These are phyloP conservation scores for Wickerhamiella azymoides DNA, from an alignment of 805 yeast genomes.

Conservation along the genomic window DNA sequence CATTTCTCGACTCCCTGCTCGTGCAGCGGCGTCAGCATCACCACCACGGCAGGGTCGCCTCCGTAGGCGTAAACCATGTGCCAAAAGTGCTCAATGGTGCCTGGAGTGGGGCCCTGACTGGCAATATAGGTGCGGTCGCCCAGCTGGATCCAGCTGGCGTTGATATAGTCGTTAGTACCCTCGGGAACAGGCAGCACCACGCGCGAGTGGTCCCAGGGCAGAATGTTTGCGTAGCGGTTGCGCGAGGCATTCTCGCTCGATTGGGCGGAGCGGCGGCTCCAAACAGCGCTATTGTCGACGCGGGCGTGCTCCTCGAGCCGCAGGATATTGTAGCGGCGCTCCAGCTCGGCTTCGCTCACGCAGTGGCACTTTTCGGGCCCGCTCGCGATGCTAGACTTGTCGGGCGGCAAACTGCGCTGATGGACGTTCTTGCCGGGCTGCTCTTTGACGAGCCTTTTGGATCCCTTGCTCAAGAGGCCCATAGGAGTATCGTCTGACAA, in stretches of 20 bases:
- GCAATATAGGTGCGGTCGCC: constrained; percentile 43
- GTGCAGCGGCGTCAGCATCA: constrained; percentile 62
- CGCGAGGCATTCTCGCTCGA: constrained; percentile 21
- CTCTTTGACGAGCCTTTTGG: neutral
- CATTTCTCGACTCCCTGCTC: constrained; percentile 78
- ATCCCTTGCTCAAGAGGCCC: constrained; percentile 5
- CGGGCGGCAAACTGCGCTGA: constrained; percentile 15
- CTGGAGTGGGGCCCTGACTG: constrained; percentile 72
- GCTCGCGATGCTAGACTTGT: constrained; percentile 12
- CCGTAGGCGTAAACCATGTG: constrained; percentile 62
- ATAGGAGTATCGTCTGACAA: neutral
- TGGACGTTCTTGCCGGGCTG: constrained; percentile 1
- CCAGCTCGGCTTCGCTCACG: constrained; percentile 19
- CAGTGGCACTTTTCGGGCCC: constrained; percentile 19
- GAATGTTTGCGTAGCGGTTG: constrained; percentile 48
- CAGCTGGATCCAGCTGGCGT: constrained; percentile 62
- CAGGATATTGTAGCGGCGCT: constrained; percentile 18
- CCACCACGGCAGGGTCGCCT: constrained; percentile 44
- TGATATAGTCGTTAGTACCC: constrained; percentile 48
- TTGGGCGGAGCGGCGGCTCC: constrained; percentile 17
- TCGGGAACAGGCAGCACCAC: constrained; percentile 29
- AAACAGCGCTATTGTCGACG: constrained; percentile 18
- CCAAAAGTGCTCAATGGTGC: constrained; percentile 76
- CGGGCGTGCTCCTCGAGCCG: constrained; percentile 23
- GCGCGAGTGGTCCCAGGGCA: constrained; percentile 52